Evolutionary conservation across 192 early-diverging fungal genomes (phyloP), one percentile per base, ranked within the genome.

Genomic region (Coemansia reversa): DNA sequence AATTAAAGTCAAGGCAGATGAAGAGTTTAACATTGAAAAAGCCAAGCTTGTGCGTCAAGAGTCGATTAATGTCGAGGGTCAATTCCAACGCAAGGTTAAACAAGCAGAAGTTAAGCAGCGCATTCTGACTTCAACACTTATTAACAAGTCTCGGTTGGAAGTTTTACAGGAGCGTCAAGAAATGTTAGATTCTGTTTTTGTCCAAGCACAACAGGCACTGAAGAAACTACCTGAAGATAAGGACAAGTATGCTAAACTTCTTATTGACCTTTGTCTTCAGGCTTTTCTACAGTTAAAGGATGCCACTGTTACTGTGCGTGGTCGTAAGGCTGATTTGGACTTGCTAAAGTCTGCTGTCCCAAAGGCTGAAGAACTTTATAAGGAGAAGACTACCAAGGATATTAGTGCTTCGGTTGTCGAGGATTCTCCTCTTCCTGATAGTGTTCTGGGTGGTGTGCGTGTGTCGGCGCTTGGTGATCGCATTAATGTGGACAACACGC

Each of bases 21-120:
- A 99, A 67, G 97, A 99, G 71, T 99, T 98, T 87, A 99, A 99
- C 84, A 99, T 99, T 84, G 97, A 99, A 84, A 80, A 80, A 69
- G 97, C 93, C 78, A 99, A 99, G 78, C 87, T 98, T 50, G 97
- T 99, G 23, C 93, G 97, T 52, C 91, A 94, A 79, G 97, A 99
- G 79, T 92, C 95, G 20, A 85, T 97, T 72, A 93, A 92, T 66
- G 97, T 99, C 65, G 97, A 99, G 59, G 89, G 91, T 64, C 87
- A 91, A 62, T 99, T 93, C 84, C 88, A 94, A 72, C 92, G 94
- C 81, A 98, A 99, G 79, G 87, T 92, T 63, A 99, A 99, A 84
- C 97, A 98, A 83, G 91, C 92, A 19, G 93, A 99, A 80, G 89
- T 98, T 18, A 90, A 95, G 84, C 90, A 93, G 63, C 91, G 93